These are phyloP conservation scores for Gynostemma pentaphyllum DNA, from an alignment of 306 rosid species.

Conservation along the genomic window DNA sequence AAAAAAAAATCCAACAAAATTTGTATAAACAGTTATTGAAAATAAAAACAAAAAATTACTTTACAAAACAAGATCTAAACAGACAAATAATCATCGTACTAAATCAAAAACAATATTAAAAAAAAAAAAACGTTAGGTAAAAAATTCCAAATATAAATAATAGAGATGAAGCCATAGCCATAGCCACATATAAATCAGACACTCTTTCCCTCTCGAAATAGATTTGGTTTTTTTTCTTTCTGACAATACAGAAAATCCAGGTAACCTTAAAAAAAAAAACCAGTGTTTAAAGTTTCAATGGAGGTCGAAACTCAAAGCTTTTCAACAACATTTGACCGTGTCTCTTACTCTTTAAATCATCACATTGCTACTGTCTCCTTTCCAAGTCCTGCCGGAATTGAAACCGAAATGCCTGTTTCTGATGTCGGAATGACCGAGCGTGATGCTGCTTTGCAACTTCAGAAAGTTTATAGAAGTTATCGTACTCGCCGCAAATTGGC, in stretches of 20 bases:
- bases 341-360: conserved; percentile 18
- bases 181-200: not conserved
- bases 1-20: too few species aligned
- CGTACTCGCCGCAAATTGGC: conserved; percentile 89
- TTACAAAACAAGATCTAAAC: too few species aligned
- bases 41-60: too few species aligned
- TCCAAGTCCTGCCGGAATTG: conserved; percentile 3
- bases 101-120: too few species aligned
- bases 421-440: not conserved
- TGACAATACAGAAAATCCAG: not conserved
- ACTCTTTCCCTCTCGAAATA: not conserved
- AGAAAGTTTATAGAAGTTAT: conserved; percentile 73
- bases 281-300: too few species aligned
- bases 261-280: too few species aligned
- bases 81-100: too few species aligned
- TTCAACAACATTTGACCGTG: conserved; percentile 18
- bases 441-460: conserved; percentile 53
- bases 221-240: not conserved
- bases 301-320: conserved; percentile 32
- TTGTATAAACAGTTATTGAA: too few species aligned
- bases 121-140: not conserved
- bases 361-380: not conserved
- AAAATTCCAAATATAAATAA: not conserved
- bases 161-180: not conserved
- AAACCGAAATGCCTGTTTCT: conserved; percentile 2